Evolutionary conservation across 192 early-diverging fungal genomes (phyloP), one percentile per base, ranked within the genome.

Genomic region (Coemansia aciculifera): DNA sequence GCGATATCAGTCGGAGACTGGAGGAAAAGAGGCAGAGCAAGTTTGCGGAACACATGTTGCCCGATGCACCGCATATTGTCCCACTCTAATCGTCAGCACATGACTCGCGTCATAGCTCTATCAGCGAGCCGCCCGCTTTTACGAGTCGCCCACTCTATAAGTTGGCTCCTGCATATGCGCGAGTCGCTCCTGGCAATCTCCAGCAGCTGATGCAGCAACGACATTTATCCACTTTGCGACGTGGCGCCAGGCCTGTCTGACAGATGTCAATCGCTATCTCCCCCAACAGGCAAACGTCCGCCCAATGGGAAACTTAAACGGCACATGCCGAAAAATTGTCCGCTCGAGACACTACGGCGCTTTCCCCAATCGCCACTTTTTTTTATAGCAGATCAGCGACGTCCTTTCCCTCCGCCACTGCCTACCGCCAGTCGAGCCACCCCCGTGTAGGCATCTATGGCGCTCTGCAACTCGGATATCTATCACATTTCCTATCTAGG

Each of bases 61-160:
- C 13, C 15, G 12, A 44, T 49, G 46, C 46, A 49, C 46, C 21
- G 2, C 9, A 21, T 10, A 49, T 49, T 49, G 46, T 8, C 19
- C 46, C 54, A 31, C 54, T 31, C 15, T 15, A 54, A 54, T 29
- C 29, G 51, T 54, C 51, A 31, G 29, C 54, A 57, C 54, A 57
- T 57, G 54, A 32, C 54, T 32, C 27, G 29, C 15, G 51, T 4
- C 23, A 13, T 3, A 29, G 10, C 51, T 54, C 17, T 57, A 2
- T 57, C 51, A 54, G 51, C 51, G 51, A 54, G 27, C 54, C 46
- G 19, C 21, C 21, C 46, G 6, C 24, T n/a, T 57, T 12, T 2
- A 4, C 29, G 54, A 57, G 54, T 8, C 29, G 54, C 3, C 29
- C 12, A 17, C 31, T 57, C 54, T 4, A 15, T n/a, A 23, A 57